Percentiles rank a stretch among this genome's conserved stretches.
Conservation (phyloP, 306 rosid species). For the barrel medic (Medicago truncatula) region DNA sequence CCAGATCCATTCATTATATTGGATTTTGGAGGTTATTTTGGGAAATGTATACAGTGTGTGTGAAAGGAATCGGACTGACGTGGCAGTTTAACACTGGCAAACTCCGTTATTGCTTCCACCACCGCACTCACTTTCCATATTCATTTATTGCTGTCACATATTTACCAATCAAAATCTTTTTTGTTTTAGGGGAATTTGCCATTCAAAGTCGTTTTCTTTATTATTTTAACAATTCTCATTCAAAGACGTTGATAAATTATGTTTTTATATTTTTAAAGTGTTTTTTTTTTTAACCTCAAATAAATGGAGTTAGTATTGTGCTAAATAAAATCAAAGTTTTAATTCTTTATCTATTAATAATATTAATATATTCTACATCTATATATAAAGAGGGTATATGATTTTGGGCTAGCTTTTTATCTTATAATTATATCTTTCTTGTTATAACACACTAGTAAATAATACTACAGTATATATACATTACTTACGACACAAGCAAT, state of each 20-base stretch:
- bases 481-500: too few species aligned
- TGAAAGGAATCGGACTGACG: slow-evolving; percentile 53
- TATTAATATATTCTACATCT: too few species aligned
- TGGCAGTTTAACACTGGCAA: slow-evolving; percentile 41
- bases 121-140: neutral
- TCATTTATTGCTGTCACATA: neutral
- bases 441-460: too few species aligned
- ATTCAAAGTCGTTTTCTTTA: neutral
- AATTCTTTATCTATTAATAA: too few species aligned
- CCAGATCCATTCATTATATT: slow-evolving; percentile 31
- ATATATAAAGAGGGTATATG: too few species aligned
- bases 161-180: too few species aligned
- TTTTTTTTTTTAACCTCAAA: too few species aligned
- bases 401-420: too few species aligned
- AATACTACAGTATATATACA: too few species aligned
- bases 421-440: too few species aligned
- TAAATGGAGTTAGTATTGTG: too few species aligned
- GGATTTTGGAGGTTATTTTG: slow-evolving; percentile 38
- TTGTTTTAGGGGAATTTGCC: neutral
- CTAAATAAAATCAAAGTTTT: too few species aligned
- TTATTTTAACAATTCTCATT: neutral
- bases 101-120: slow-evolving; percentile 33
- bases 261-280: neutral
- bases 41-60: slow-evolving; percentile 33
- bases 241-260: neutral